Conservation (phyloP, 148 eudicot species). For the Rhododendron simsii region DNA sequence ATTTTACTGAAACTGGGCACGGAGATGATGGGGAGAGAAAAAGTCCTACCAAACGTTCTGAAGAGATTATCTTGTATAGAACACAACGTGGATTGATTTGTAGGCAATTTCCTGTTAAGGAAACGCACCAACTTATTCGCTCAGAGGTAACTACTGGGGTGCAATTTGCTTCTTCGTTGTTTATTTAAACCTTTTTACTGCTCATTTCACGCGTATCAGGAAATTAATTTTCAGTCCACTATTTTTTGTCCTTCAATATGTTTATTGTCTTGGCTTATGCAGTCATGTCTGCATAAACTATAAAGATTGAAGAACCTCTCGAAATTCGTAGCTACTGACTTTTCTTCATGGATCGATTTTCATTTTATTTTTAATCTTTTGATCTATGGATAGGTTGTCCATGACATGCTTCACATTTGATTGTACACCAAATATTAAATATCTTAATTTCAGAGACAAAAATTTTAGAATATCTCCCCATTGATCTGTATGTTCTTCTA, state of each 20-base stretch:
- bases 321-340: too few relatives aligned
- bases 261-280: neutral
- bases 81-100: slow-evolving; percentile 68
- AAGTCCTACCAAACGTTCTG: slow-evolving; percentile 58
- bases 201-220: neutral
- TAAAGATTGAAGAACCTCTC: neutral
- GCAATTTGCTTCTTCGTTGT: neutral
- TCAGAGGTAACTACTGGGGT: slow-evolving; percentile 54
- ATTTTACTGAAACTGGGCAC: slow-evolving; percentile 48
- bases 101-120: slow-evolving; percentile 79
- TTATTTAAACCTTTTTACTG: neutral
- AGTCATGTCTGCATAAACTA: neutral
- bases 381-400: neutral
- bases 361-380: neutral
- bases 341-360: neutral
- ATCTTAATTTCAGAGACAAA: neutral
- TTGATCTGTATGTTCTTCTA: neutral
- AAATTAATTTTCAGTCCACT: neutral
- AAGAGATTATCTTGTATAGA: slow-evolving; percentile 63
- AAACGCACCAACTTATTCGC: slow-evolving; percentile 64
- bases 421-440: neutral
- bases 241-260: neutral
- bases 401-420: neutral
- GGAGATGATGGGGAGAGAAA: slow-evolving; percentile 48
- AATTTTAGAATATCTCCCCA: neutral